These are phyloP conservation scores for Triticum monococcum DNA, from an alignment of 176 grass and related monocot genomes.

Conservation along the genomic window DNA sequence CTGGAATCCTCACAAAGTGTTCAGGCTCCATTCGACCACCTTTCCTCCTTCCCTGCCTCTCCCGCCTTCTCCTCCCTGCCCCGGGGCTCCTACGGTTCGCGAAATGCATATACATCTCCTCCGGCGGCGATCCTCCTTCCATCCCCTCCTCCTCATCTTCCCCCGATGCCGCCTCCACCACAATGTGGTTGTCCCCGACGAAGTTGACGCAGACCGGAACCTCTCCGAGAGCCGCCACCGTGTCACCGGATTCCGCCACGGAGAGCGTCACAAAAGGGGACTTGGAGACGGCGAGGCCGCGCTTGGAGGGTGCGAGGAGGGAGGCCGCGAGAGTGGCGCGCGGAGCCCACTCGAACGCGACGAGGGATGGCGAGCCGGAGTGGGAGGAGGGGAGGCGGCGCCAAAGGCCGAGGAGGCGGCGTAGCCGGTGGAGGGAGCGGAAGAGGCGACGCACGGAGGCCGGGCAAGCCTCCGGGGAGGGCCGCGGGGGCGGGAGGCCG, in stretches of 20 bases:
- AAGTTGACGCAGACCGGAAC: constrained; percentile 57
- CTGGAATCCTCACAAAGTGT: constrained; percentile 55
- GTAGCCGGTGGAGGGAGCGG: constrained; percentile 42
- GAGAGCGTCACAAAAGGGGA: constrained; percentile 53
- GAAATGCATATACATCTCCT: constrained; percentile 65
- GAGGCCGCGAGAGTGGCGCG: constrained; percentile 45
- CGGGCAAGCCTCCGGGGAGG: constrained; percentile 19
- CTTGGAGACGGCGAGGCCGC: constrained; percentile 32
- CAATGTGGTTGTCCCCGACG: constrained; percentile 52
- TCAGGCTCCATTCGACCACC: constrained; percentile 33
- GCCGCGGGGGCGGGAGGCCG: constrained; percentile 26
- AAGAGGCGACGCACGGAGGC: constrained; percentile 21
- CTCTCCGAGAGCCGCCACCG: constrained; percentile 35
- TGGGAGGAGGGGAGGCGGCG: constrained; percentile 31
- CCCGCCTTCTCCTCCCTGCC: constrained; percentile 41
- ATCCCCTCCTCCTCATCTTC: constrained; percentile 33
- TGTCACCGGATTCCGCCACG: constrained; percentile 42
- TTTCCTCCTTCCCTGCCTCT: constrained; percentile 40
- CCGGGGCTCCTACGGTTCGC: constrained; percentile 58
- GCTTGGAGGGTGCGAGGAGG: constrained; percentile 30
- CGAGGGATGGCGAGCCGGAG: constrained; percentile 17
- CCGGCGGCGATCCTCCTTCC: constrained; percentile 51
- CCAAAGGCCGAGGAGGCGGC: constrained; percentile 59
- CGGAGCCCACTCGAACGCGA: constrained; percentile 64
- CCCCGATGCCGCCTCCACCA: constrained; percentile 38